phyloP scores from a whole-genome alignment of 2,329 filamentous ascomycete species.

The Phoma sp. region DNA sequence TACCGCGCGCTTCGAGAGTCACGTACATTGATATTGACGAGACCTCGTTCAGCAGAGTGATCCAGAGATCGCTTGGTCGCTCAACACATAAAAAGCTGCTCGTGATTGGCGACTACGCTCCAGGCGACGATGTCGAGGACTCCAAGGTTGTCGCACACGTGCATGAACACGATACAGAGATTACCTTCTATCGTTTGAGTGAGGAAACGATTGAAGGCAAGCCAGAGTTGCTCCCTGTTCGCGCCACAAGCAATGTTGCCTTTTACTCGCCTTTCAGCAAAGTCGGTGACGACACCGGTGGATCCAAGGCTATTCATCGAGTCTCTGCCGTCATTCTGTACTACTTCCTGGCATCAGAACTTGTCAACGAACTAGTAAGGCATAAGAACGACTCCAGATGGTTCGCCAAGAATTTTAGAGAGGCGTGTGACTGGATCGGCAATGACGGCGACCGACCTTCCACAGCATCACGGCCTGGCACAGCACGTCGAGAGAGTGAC shows the following conservation, averaged over 20 bases:
- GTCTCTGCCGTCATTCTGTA: constrained; percentile 37
- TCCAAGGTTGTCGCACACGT: constrained; percentile 37
- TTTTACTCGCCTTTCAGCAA: constrained; percentile 39
- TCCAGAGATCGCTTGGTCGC: constrained; percentile 35
- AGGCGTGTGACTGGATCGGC: constrained; percentile 37
- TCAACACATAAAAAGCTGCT: constrained; percentile 39
- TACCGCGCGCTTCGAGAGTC: constrained; percentile 27
- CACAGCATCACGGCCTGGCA: constrained; percentile 28
- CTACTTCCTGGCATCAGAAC: constrained; percentile 36
- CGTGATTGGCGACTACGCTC: constrained; percentile 39
- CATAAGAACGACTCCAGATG: constrained; percentile 35
- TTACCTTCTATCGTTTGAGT: constrained; percentile 36
- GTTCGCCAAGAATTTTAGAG: constrained; percentile 40
- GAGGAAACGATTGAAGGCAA: constrained; percentile 25
- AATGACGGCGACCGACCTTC: constrained; percentile 34
- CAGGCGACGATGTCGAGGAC: constrained; percentile 32
- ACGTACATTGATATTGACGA: constrained; percentile 38
- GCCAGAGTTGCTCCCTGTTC: constrained; percentile 32
- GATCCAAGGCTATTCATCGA: constrained; percentile 37
- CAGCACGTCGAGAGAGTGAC: constrained; percentile 22
- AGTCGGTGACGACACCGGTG: constrained; percentile 35
- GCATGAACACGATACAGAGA: constrained; percentile 37
- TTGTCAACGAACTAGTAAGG: constrained; percentile 34
- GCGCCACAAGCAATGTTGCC: constrained; percentile 37
- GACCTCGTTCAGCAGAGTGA: constrained; percentile 31